Evolutionary conservation across 352 stramenopile genomes (phyloP).

Genomic region (Peronosclerospora sorghi): DNA sequence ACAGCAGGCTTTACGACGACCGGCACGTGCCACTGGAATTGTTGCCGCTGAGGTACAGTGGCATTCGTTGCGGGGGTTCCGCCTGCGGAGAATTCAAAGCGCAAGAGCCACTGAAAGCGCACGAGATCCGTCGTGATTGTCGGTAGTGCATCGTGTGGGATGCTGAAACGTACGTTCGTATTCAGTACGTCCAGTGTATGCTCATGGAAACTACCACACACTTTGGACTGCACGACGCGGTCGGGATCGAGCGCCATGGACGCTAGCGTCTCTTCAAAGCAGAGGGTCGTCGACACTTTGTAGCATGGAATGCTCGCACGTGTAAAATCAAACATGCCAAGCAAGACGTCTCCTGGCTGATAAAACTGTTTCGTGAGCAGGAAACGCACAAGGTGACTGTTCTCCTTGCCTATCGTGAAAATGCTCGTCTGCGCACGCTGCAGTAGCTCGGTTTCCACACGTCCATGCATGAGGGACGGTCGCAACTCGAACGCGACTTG

Average conservation of each 20-base stretch:
- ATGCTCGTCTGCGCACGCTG: slow-evolving; percentile 50
- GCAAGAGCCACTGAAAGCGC: slow-evolving; percentile 43
- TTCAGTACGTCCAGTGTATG: slow-evolving; percentile 33
- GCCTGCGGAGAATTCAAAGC: slow-evolving; percentile 48
- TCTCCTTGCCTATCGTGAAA: slow-evolving; percentile 62
- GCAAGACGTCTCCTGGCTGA: slow-evolving; percentile 42
- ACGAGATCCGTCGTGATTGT: slow-evolving; percentile 53
- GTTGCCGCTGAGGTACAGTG: slow-evolving; percentile 18
- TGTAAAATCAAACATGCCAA: slow-evolving; percentile 53
- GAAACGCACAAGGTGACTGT: slow-evolving; percentile 46
- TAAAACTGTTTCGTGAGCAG: slow-evolving; percentile 54
- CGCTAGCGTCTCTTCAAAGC: slow-evolving; percentile 38
- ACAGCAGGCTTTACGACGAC: slow-evolving; percentile 31
- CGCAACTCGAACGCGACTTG: slow-evolving; percentile 59
- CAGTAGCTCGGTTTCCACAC: slow-evolving; percentile 45
- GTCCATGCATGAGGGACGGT: slow-evolving; percentile 52
- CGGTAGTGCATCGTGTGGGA: slow-evolving; percentile 45
- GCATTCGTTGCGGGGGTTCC: neutral
- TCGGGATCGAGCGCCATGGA: slow-evolving; percentile 42
- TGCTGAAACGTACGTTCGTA: slow-evolving; percentile 41
- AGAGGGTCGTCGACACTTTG: slow-evolving; percentile 35
- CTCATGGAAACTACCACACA: slow-evolving; percentile 35
- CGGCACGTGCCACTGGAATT: slow-evolving; percentile 46
- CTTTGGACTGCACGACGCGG: slow-evolving; percentile 42
- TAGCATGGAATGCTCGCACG: slow-evolving; percentile 40